Base-by-base conservation (phyloP, 805 yeast genomes). In the Starmerella riodocensis region DNA sequence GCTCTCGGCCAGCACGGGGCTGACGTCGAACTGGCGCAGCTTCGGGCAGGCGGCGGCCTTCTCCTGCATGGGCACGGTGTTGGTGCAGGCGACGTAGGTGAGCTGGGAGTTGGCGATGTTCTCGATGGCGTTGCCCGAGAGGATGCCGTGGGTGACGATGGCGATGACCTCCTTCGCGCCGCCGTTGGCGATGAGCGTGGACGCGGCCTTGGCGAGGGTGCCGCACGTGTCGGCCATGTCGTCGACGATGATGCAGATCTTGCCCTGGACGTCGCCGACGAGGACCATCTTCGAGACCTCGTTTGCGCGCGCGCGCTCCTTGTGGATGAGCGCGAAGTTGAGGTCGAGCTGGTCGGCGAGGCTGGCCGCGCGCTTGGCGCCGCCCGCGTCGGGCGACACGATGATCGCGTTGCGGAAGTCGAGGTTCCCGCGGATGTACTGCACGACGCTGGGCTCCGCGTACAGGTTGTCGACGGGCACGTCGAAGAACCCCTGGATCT, bases 221-320 rank as follows among this genome's bases (percentile, higher is more conserved):
- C 98, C 98, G 62, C 97, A 91, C 3, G 98, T 91, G 58, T 91
- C 98, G 28, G 97, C 97, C 93, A 91, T 91, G 58, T 91, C 98
- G 61, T 91, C 98, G 22, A 91, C 83, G 49, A 91, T 65, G 24
- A 91, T 70, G 62, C 97, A 88, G 4, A 78, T 73, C 60, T 85
- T 85, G 46, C 77, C 74, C 2, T 73, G 64, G 29, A 91, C 98
- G 60, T 88, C 96, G 48, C 98, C 98, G 29, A 91, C 98, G 29
- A 91, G 69, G 26, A 91, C 94, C 98, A 91, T 91, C 50, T 81
- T 71, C n/a, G 91, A 76, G 13, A 91, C 94, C 63, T 91, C 98
- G 58, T 91, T 91, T 35, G 98, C 97, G 54, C 82, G 76, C 33
- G 85, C 93, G 59, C 98, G 74, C 66, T 91, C 98, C 62, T 91